A percentile compares a stretch with the other conserved stretches of the same genome.
phyloP scores from a whole-genome alignment of 148 eudicot genomes.

The Rhododendron mucronatum region DNA sequence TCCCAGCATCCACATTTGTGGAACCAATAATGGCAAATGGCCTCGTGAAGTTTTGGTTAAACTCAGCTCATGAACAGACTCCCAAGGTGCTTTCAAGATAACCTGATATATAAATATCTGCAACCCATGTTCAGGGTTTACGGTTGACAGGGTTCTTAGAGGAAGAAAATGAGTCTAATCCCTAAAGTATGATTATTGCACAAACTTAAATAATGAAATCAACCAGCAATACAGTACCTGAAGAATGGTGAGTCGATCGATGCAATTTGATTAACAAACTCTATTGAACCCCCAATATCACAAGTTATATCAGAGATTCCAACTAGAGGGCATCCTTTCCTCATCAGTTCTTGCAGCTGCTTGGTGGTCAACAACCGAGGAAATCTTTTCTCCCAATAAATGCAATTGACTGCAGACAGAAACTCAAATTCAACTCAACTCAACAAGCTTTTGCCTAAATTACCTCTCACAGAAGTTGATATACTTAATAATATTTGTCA shows the following conservation, averaged over 20 bases:
- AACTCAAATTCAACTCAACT: conserved; percentile 1
- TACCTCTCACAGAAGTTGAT: not conserved
- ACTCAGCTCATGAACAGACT: not conserved
- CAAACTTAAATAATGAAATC: not conserved
- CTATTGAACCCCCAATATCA: conserved; percentile 94
- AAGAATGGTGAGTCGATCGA: conserved; percentile 88
- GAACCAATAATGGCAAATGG: not conserved
- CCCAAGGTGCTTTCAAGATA: not conserved
- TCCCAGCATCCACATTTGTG: not conserved
- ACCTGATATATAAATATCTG: not conserved
- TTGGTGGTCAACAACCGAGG: conserved; percentile 73
- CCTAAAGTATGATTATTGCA: not conserved
- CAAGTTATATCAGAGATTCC: conserved; percentile 95
- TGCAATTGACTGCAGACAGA: conserved; percentile 77
- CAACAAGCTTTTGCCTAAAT: not conserved
- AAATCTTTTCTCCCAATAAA: conserved; percentile 98
- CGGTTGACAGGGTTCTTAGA: not conserved
- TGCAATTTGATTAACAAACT: conserved; percentile 79
- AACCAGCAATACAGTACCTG: conserved; percentile 44
- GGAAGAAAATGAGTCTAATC: not conserved
- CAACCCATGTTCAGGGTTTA: not conserved
- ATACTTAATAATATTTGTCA: not conserved
- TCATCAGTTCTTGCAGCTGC: conserved; percentile 70
- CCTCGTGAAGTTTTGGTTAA: not conserved
- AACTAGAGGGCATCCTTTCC: conserved; percentile 64